Evolutionary conservation across 805 yeast species (phyloP), one percentile per base, ranked within the genome.

Genomic region (Barnettozyma pratensis): DNA sequence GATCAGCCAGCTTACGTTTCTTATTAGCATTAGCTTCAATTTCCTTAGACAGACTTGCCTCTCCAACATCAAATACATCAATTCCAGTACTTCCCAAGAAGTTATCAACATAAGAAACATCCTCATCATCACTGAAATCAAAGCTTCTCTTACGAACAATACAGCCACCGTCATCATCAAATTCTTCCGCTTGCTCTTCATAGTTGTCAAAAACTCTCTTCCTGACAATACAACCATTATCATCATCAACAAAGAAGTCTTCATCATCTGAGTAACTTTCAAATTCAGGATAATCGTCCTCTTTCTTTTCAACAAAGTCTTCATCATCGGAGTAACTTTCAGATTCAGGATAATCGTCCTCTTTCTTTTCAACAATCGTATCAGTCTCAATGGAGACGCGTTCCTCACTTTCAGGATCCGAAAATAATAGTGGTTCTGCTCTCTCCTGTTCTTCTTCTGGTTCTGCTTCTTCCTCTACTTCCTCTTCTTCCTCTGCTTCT

Each of bases 81-180:
- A 3, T 19, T 19, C 19, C 19, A 19, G 19, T 19, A 19, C 19
- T 2, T 19, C 19, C 19, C 19, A 19, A 19, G 19, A 19, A 19
- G 19, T 34, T 26, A 35, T 29, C 35, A 19, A 10, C 1, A 28
- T 25, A 26, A 27, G 8, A 1, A 36, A 28, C 41, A 14, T 31
- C 38, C 8, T 37, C 45, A 27, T 14, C 34, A 19, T 37, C 34
- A 14, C 37, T 44, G 5, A 38, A 9, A 28, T 40, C 42, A 19
- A 31, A 39, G 28, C 34, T 45, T 32, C 45, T 41, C 31, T 43
- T 34, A 29, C 44, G 19, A 11, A 32, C 32, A 6, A 44, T 27
- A 11, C 38, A 41, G 4, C 52, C 52, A 38, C 12, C 45, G 32
- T 49, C 52, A 39, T 49, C 49, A 30, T 49, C 52, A 39, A 48